Evolutionary conservation across 306 rosid species (phyloP), one percentile per base, ranked within the genome.

Genomic region (Sophora flavescens): DNA sequence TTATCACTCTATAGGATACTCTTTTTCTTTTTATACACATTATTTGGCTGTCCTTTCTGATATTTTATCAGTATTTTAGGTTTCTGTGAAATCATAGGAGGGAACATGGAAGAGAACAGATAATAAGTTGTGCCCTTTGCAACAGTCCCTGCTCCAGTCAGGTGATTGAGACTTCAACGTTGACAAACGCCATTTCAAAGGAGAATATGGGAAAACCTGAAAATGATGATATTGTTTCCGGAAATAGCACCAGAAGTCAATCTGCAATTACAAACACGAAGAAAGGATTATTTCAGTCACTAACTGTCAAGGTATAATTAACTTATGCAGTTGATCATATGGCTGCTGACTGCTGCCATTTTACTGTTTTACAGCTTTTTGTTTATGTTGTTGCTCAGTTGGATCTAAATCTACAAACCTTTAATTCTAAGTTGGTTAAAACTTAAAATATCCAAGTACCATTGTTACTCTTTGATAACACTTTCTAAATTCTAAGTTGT

Each of bases 131-230:
- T 22, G 68, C 9, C 32, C 42, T 67, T 76, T 68, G 22, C 12
- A 36, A 38, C n/a, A 45, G 65, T 38, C 62, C 65, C 6, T 12
- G 54, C 39, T 42, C 61, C 30, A 30, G 65, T 48, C 70, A 52
- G 52, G 58, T 17, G 4, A 50, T 63, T 63, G 18, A 54, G 47
- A 41, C 8, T 41, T 41, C 0, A 41, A 41, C 22, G 28, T 53
- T 38, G 75, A 12, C 12, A 41, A 77, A 14, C 39, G 35, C 67
- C 41, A 63, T 36, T 59, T 53, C 15, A 22, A 48, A 62, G 81
- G 56, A 51, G 66, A 79, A 77, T 35, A 87, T 85, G 93, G 86
- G 77, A 65, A 84, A 88, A 75, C 72, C 78, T 28, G 78, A 86
- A 53, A 82, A 75, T 59, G 85, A 77, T 16, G 52, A 75, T 67